phyloP scores from a whole-genome alignment of 441 rosid species.

The Eutrema salsugineum region DNA sequence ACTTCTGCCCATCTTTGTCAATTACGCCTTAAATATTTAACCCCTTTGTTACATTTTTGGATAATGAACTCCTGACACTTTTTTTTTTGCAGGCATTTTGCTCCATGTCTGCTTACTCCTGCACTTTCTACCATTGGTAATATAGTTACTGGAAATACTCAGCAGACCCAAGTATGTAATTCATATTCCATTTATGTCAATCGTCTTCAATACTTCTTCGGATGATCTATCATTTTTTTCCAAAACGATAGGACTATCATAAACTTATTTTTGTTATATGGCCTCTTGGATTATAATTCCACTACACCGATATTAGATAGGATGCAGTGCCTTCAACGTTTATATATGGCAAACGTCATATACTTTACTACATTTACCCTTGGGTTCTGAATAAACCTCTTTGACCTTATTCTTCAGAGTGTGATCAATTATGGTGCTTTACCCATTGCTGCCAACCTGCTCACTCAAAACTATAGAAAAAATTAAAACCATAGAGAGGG shows the following conservation, averaged over 20 bases:
- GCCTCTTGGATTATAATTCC: too few relatives aligned
- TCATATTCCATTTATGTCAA: not conserved
- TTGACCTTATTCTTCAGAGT: slow-evolving; percentile 26
- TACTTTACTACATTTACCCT: not conserved
- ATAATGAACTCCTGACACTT: not conserved
- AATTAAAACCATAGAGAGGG: slow-evolving; percentile 39
- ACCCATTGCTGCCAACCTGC: slow-evolving; percentile 33
- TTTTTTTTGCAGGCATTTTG: not conserved
- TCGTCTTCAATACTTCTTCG: too few relatives aligned
- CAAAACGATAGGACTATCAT: too few relatives aligned
- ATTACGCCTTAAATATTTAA: too few relatives aligned
- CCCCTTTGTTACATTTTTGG: not conserved
- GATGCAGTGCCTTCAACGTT: too few relatives aligned
- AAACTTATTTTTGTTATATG: too few relatives aligned
- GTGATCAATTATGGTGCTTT: slow-evolving; percentile 40
- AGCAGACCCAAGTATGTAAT: not conserved
- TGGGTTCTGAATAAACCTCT: not conserved
- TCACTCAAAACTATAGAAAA: slow-evolving; percentile 34
- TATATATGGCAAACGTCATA: not conserved
- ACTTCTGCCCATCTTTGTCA: too few relatives aligned
- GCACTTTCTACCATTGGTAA: not conserved
- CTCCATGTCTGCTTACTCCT: not conserved
- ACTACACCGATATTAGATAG: too few relatives aligned
- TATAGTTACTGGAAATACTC: not conserved
- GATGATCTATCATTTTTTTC: too few relatives aligned